Percentiles rank a stretch among this genome's conserved stretches.
Conservation (phyloP, 257 asterid genomes). For the Lithospermum erythrorhizon region DNA sequence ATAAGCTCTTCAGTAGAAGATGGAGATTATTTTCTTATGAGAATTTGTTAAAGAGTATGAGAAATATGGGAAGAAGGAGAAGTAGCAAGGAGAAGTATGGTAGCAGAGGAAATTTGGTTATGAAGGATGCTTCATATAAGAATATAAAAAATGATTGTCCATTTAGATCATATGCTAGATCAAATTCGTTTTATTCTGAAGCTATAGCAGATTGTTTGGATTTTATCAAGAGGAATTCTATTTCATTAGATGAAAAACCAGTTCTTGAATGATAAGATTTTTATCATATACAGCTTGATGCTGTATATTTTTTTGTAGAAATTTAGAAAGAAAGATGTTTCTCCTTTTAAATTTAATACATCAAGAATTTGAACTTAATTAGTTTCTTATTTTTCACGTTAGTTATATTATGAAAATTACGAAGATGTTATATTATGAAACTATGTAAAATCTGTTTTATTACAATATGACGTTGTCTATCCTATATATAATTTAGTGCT, state of each 20-base stretch:
- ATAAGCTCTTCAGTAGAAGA: conserved; percentile 9
- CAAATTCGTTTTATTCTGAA: conserved; percentile 44
- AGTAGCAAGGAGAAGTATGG: conserved; percentile 8
- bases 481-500: too few relatives aligned
- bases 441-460: too few relatives aligned
- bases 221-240: conserved; percentile 45
- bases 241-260: conserved; percentile 38
- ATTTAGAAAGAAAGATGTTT: not conserved
- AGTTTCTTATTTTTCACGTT: too few relatives aligned
- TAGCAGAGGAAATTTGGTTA: not conserved
- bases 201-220: conserved; percentile 54
- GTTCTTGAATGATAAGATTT: conserved; percentile 13
- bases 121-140: not conserved
- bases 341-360: not conserved
- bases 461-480: too few relatives aligned
- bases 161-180: conserved; percentile 18
- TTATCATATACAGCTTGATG: too few relatives aligned
- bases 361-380: not conserved
- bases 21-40: conserved; percentile 17
- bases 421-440: too few relatives aligned
- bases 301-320: not conserved
- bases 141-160: conserved; percentile 6
- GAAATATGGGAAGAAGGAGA: conserved; percentile 10
- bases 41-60: conserved; percentile 12
- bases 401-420: too few relatives aligned